Percentiles rank a stretch among this genome's conserved stretches.
These are phyloP conservation scores for Prillingera fragicola DNA, from an alignment of 1,284 basidiomycete species.

Conservation along the genomic window DNA sequence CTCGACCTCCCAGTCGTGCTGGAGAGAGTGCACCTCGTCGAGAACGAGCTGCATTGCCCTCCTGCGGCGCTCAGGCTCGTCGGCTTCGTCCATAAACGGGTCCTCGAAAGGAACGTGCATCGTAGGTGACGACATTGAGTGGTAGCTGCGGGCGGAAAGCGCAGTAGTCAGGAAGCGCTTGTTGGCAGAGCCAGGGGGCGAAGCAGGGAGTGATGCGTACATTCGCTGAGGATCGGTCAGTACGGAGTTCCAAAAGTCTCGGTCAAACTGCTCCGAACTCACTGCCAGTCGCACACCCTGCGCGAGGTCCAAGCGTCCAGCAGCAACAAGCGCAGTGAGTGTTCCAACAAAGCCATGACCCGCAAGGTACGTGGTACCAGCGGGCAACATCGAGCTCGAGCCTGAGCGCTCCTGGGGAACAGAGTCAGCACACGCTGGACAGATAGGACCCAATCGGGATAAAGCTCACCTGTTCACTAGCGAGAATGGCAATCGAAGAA, in stretches of 20 bases:
- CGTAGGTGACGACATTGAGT: slow-evolving; percentile 40
- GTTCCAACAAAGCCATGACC: slow-evolving; percentile 48
- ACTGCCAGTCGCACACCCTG: slow-evolving; percentile 42
- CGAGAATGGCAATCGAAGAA: slow-evolving; percentile 45
- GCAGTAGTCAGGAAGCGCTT: slow-evolving; percentile 37
- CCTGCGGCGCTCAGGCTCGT: slow-evolving; percentile 26
- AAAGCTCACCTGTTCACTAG: slow-evolving; percentile 37
- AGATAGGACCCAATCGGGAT: too few relatives aligned
- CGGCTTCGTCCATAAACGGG: slow-evolving; percentile 14
- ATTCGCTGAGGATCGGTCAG: slow-evolving; percentile 25
- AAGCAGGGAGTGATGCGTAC: slow-evolving; percentile 35
- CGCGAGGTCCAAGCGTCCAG: slow-evolving; percentile 39
- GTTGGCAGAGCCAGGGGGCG: slow-evolving; percentile 5
- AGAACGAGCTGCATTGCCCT: slow-evolving; percentile 45
- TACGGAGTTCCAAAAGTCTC: not conserved
- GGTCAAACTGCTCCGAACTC: slow-evolving; percentile 5
- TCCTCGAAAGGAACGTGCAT: slow-evolving; percentile 27
- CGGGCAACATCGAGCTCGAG: slow-evolving; percentile 31
- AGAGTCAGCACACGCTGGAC: not conserved
- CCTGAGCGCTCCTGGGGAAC: slow-evolving; percentile 29
- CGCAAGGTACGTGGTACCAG: slow-evolving; percentile 39
- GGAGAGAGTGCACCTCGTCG: slow-evolving; percentile 41
- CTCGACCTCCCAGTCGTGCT: slow-evolving; percentile 34
- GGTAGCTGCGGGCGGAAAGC: slow-evolving; percentile 42
- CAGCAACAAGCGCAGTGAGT: slow-evolving; percentile 43